Conservation (phyloP, 352 stramenopile genomes). For the Pythium scleroteichum region DNA sequence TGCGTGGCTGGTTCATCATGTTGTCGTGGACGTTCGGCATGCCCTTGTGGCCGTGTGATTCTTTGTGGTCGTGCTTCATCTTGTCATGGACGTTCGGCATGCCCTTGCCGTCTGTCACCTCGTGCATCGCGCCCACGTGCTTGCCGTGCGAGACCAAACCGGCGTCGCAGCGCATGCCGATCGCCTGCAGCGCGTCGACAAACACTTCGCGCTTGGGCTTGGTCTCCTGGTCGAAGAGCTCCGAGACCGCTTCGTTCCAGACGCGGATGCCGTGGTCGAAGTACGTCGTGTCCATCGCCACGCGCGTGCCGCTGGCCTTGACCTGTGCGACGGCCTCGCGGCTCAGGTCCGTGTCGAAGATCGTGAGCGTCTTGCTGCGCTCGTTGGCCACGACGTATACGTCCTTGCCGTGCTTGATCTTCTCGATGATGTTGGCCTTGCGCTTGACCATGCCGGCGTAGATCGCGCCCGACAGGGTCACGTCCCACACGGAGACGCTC, state of each 20-base stretch:
- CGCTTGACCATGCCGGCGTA: constrained; percentile 42
- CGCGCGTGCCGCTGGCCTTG: not conserved
- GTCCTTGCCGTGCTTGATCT: constrained; percentile 61
- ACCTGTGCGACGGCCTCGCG: constrained; percentile 35
- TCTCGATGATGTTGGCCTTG: constrained; percentile 50
- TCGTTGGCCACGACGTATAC: constrained; percentile 48
- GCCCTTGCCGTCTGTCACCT: not conserved
- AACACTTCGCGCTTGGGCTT: constrained; percentile 46
- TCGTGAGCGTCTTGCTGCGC: constrained; percentile 38
- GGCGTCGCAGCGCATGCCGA: not conserved
- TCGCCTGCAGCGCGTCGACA: constrained; percentile 28
- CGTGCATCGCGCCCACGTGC: not conserved
- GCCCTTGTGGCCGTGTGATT: not conserved
- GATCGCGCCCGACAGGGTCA: constrained; percentile 10
- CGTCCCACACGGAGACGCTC: constrained; percentile 21
- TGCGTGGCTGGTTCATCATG: not conserved
- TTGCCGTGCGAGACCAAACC: too few relatives aligned
- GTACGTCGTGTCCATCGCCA: constrained; percentile 22
- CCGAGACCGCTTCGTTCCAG: constrained; percentile 27
- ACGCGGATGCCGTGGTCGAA: constrained; percentile 51
- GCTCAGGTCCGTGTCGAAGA: constrained; percentile 36
- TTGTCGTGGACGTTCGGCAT: not conserved
- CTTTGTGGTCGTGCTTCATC: not conserved
- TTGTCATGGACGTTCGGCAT: not conserved
- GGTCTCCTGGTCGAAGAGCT: constrained; percentile 23